Base-by-base conservation (phyloP, 169 alveolate species). In the Eimeria acervulina region DNA sequence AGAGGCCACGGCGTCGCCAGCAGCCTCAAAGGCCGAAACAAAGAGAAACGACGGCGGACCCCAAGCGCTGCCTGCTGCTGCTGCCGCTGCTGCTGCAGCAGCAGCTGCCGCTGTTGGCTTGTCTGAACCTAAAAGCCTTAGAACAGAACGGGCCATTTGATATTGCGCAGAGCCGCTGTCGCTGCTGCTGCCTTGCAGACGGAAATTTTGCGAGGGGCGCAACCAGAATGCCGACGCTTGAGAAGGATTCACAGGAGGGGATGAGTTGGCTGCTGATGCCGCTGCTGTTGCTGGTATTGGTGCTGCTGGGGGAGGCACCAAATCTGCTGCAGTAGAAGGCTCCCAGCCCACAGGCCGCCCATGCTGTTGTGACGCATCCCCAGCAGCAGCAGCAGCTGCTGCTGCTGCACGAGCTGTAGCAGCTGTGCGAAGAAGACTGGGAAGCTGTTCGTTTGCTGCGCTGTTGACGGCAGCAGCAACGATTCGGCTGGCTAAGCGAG, bases 21-120 rank as follows among this genome's bases (percentile, higher is more conserved):
- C 93, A 33, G 93, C 93, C 42, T 85, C 93, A 51, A 85, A 85
- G 38, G 93, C 93, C 55, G 93, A 85, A 85, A 85, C 93, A 36
- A 85, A 85, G n/a, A 85, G 68, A 31, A 85, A 85, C 3, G 93
- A 85, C 7, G 93, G 93, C 8, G 74, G 81, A 78, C 93, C 93
- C 52, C 78, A 40, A 31, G 52, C 21, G 31, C n/a, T 55, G 78
- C 80, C 90, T 85, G 93, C 93, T 33, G 80, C 93, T 85, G 93
- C 93, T 36, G 52, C 78, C 36, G 93, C 76, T 55, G 93, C 74
- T 31, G 80, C 93, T 36, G 59, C n/a, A n/a, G 33, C 66, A 10
- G 90, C 72, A 23, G 70, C 59, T 38, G 63, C 52, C 40, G 40
- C 90, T 47, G 70, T 33, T 47, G 90, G 90, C 74, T 81, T 36